A percentile compares a stretch with the other conserved stretches of the same genome.
Evolutionary conservation across 441 rosid species (phyloP).

Genomic region (Croton setiger): DNA sequence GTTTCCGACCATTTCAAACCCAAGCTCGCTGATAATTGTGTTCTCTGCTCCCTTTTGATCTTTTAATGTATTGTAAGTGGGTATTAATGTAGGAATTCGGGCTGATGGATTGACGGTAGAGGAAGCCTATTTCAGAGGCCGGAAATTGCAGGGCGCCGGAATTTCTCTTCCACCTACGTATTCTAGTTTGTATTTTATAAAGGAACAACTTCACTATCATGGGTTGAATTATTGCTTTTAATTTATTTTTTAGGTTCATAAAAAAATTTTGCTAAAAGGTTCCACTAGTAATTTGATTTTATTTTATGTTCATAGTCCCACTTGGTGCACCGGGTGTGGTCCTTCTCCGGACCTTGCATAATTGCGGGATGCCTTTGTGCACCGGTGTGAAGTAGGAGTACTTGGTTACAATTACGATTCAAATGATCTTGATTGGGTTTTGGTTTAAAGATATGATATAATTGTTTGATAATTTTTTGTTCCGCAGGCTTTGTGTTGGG

Average conservation of each 20-base stretch:
- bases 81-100: conserved; percentile 39
- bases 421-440: not conserved
- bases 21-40: conserved; percentile 43
- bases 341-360: too few relatives aligned
- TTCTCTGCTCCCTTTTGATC: not conserved
- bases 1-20: conserved; percentile 84
- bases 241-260: too few relatives aligned
- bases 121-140: conserved; percentile 85
- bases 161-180: conserved; percentile 59
- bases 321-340: too few relatives aligned
- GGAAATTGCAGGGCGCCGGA: conserved; percentile 66
- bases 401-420: not conserved
- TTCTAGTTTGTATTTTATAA: conserved; percentile 41
- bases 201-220: too few relatives aligned
- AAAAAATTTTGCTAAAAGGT: too few relatives aligned
- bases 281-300: not conserved
- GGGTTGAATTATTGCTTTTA: not conserved
- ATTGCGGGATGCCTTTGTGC: too few relatives aligned
- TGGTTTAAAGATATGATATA: not conserved
- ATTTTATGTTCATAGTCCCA: too few relatives aligned
- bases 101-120: conserved; percentile 55
- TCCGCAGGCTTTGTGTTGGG: conserved; percentile 65
- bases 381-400: too few relatives aligned
- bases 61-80: not conserved
- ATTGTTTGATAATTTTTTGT: conserved; percentile 16